Evolutionary conservation across 768 basidiomycete genomes (phyloP), one percentile per base, ranked within the genome.

Genomic region (Hydnomerulius pinastri): DNA sequence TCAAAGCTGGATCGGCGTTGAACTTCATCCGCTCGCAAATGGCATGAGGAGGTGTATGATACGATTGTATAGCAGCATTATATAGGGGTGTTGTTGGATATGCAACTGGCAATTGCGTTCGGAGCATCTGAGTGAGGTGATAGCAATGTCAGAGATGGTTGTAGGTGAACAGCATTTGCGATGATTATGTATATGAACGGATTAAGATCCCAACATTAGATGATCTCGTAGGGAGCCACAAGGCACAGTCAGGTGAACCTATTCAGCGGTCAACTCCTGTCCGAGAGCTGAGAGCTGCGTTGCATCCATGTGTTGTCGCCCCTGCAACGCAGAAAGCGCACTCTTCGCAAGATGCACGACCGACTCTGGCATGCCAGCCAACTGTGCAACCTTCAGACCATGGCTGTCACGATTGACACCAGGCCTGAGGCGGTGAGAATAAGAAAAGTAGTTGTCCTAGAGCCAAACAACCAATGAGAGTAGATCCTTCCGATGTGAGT

Each of bases 371-470:
- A 97, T 81, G 10, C 92, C 91, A 15, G 92, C 94, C 11, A 96
- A 69, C 39, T 86, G 81, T 9, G 95, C 95, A 24, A 95, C 92
- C 64, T 91, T 92, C 46, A 97, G 69, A 1, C 90, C 95, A 62
- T 97, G 95, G 44, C 93, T 95, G 57, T 95, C 82, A 48, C 85
- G 79, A 67, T 95, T 98, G 45, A 98, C 83, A 0, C 95, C 95
- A 4, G 87, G 86, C 39, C 76, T 73, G 33, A 98, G 70, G 27
- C 79, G 79, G 62, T 97, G 92, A 7, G 89, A 86, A 65, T 95
- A 98, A 0, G 88, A 73, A 66, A 96, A 95, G 49, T 80, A 82
- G 10, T 77, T 80, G 57, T 88, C 83, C 90, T 94, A 56, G 4
- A 43, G 39, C 6, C 41, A 38, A 30, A 33, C 37, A 7, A 55